Percentiles rank a stretch among this genome's conserved stretches.
phyloP scores from a whole-genome alignment of 805 yeast species.

The Wickerhamomyces kurtzmanii region DNA sequence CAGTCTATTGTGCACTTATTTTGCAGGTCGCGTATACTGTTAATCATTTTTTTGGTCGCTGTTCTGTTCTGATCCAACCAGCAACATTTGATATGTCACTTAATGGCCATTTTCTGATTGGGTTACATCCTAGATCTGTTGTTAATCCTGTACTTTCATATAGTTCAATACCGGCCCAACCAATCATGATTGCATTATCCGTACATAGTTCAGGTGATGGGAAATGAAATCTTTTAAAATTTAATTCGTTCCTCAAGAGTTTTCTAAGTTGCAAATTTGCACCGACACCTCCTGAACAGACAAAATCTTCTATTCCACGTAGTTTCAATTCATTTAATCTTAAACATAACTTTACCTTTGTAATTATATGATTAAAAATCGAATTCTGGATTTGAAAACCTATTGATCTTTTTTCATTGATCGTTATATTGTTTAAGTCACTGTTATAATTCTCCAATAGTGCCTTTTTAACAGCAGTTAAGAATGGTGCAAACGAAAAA shows the following conservation, averaged over 20 bases:
- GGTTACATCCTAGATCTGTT: constrained; percentile 47
- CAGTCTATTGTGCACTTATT: constrained; percentile 1
- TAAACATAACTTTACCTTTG: constrained; percentile 47
- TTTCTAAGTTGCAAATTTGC: constrained; percentile 52
- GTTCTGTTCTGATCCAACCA: constrained; percentile 33
- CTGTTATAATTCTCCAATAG: constrained; percentile 16
- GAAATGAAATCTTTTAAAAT: constrained; percentile 38
- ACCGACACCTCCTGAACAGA: constrained; percentile 94
- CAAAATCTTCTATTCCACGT: constrained; percentile 38
- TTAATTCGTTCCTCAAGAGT: constrained; percentile 31
- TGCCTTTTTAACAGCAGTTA: constrained; percentile 40
- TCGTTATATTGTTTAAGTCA: constrained; percentile 8
- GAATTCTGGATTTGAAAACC: constrained; percentile 55
- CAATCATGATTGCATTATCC: constrained; percentile 95
- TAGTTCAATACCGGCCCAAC: constrained; percentile 92
- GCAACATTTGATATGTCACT: constrained; percentile 34
- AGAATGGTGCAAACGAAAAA: constrained; percentile 76
- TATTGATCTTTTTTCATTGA: constrained; percentile 27
- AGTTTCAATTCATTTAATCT: constrained; percentile 29
- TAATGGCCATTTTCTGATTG: constrained; percentile 79
- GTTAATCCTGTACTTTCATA: constrained; percentile 36
- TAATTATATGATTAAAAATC: constrained; percentile 63
- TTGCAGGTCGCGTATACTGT: neutral
- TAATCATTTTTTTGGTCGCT: constrained; percentile 7
- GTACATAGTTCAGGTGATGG: constrained; percentile 75